These are phyloP conservation scores for Niveomyces coronatus DNA, from an alignment of 2,329 filamentous ascomycete genomes.

Conservation along the genomic window DNA sequence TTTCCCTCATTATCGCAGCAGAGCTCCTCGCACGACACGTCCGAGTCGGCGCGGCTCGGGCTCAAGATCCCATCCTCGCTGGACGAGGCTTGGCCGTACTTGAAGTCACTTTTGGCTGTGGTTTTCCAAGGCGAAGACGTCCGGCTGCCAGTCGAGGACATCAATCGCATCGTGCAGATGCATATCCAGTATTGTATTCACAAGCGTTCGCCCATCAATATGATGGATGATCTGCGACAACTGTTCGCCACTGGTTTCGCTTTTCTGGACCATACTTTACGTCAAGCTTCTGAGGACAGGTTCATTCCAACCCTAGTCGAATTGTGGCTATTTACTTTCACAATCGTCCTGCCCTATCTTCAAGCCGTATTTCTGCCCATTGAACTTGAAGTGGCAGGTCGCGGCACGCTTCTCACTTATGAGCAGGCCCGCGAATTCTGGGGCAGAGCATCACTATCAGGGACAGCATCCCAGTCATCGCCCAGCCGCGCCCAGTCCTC, in stretches of 20 bases:
- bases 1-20: conserved; percentile 34
- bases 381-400: conserved; percentile 85
- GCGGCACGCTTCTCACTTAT: conserved; percentile 64
- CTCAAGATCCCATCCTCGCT: conserved; percentile 59
- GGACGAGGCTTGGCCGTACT: conserved; percentile 74
- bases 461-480: conserved; percentile 21
- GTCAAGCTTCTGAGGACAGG: conserved; percentile 69
- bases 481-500: too few species aligned
- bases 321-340: conserved; percentile 90
- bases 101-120: conserved; percentile 65
- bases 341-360: conserved; percentile 81
- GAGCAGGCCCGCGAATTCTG: conserved; percentile 85
- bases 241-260: conserved; percentile 72
- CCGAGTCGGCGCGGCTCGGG: conserved; percentile 42
- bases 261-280: conserved; percentile 74
- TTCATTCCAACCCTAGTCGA: conserved; percentile 87
- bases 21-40: conserved; percentile 40
- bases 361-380: conserved; percentile 91
- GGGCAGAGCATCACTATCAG: conserved; percentile 53
- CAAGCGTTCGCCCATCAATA: conserved; percentile 56
- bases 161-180: conserved; percentile 69
- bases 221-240: conserved; percentile 69
- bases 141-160: conserved; percentile 70
- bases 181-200: conserved; percentile 72
- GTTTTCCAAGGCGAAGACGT: conserved; percentile 77